These are phyloP conservation scores for Bjerkandera adusta DNA, from an alignment of 1,284 basidiomycete genomes.

Conservation along the genomic window DNA sequence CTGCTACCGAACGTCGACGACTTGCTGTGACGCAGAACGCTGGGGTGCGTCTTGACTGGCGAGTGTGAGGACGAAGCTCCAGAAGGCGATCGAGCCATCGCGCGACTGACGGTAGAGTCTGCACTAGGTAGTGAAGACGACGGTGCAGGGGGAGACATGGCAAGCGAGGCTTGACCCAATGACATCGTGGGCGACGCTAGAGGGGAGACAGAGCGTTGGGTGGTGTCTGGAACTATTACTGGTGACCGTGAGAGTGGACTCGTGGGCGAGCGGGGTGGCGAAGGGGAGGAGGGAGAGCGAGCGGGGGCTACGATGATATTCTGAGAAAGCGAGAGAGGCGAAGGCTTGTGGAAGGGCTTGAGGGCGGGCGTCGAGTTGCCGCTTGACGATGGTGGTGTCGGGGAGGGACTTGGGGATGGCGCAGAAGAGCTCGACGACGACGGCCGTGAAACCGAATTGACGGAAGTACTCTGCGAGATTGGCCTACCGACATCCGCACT, in stretches of 20 bases:
- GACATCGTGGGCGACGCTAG: constrained; percentile 19
- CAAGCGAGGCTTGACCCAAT: constrained; percentile 9
- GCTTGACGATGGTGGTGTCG: constrained; percentile 21
- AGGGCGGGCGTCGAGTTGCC: constrained; percentile 21
- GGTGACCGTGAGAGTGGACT: constrained; percentile 8
- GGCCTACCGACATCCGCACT: neutral
- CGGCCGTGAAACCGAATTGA: constrained; percentile 16
- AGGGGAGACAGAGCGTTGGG: constrained; percentile 20
- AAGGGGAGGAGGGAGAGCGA: constrained; percentile 21
- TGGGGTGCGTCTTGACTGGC: constrained; percentile 3
- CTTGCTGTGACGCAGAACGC: constrained; percentile 24
- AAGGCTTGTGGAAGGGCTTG: constrained; percentile 37
- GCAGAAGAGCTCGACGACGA: constrained; percentile 26
- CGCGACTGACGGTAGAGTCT: neutral
- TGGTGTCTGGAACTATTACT: neutral
- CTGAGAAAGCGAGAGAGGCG: constrained; percentile 49
- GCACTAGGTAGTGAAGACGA: constrained; percentile 5
- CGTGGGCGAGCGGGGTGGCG: constrained; percentile 20
- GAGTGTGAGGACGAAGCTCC: constrained; percentile 5
- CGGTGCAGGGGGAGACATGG: constrained; percentile 2
- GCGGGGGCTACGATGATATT: constrained; percentile 35
- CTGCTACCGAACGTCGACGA: constrained; percentile 24
- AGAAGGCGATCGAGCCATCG: constrained; percentile 5
- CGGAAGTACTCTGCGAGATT: neutral
- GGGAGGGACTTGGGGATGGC: constrained; percentile 17